Base-by-base conservation (phyloP, 805 yeast genomes). In the Debaryomyces prosopidis region DNA sequence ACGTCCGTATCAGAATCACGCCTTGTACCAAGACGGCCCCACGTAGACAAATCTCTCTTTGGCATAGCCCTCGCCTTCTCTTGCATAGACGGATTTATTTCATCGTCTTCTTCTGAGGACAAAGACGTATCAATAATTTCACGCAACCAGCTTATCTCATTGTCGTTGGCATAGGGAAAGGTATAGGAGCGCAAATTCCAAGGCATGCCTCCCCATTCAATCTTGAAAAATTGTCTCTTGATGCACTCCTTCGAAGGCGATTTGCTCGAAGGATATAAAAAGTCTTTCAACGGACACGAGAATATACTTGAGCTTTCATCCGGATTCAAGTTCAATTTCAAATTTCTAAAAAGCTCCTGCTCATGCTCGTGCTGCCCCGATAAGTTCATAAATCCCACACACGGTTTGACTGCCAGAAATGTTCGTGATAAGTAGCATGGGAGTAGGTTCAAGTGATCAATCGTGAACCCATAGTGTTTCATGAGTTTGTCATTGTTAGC, bases 341-440 rank as follows among this genome's bases (percentile, higher is more conserved):
- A 63, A 7, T 60, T 60, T 14, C 54, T 52, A 32, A 58, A 53
- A 26, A 58, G 45, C 12, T 54, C 62, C 2, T 48, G 34, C 10
- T 59, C 60, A 15, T 47, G 41, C 51, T 36, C 54, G 48, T 52
- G 39, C 16, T 36, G 36, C 16, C 19, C 64, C n/a, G 23, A 16
- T 15, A 74, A 65, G 43, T 75, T 77, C 57, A 87, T 67, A 50
- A 84, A 79, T 33, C 87, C 89, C 23, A 84, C 77, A 51, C 90
- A 79, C 0, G 98, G 98, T 39, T 85, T 74, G 3, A 92, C 97
- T 10, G 89, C 89, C 32, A 88, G 73, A 47, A 89, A 79, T 3
- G 95, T 89, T 48, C 96, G 73, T 6, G 96, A 86, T 15, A 92
- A 63, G 59, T 89, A 91, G 44, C 89, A 77, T 1, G 98, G 97